Percentiles rank a stretch among this genome's conserved stretches.
Evolutionary conservation across 148 eudicot species (phyloP).

Genomic region (Camellia sinensis): DNA sequence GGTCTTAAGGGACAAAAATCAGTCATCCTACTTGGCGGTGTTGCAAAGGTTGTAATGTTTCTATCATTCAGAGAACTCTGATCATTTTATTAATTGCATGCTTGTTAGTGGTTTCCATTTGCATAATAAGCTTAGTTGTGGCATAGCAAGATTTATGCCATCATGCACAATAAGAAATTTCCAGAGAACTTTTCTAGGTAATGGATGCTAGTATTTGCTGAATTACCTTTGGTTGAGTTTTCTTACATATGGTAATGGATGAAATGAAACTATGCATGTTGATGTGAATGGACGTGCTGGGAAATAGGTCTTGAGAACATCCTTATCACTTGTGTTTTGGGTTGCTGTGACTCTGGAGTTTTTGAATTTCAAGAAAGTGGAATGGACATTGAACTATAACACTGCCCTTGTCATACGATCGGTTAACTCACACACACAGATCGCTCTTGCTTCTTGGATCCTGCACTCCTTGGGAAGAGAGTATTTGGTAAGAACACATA

Average conservation of each 20-base stretch:
- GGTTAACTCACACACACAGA: background rate
- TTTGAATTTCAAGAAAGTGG: no score
- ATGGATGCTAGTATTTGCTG: background rate
- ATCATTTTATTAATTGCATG: background rate
- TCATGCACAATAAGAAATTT: background rate
- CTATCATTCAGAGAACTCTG: background rate
- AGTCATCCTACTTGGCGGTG: conserved; percentile 13
- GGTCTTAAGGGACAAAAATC: conserved; percentile 10
- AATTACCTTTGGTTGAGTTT: background rate
- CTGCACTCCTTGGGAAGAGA: background rate
- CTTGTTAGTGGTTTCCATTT: background rate
- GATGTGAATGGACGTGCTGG: background rate
- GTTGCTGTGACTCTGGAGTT: background rate
- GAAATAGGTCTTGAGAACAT: background rate
- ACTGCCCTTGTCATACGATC: no score
- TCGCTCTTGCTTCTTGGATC: background rate
- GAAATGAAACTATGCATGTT: background rate
- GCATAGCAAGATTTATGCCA: background rate
- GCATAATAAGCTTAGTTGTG: background rate
- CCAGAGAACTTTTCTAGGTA: background rate
- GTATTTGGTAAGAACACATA: background rate
- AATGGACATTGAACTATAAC: no score
- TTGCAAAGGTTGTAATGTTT: conserved; percentile 13
- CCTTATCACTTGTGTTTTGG: background rate
- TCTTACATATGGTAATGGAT: background rate